A percentile compares a stretch with the other conserved stretches of the same genome.
These are phyloP conservation scores for Elaeis guineensis DNA, from an alignment of 176 grass and related monocot species.

Conservation along the genomic window DNA sequence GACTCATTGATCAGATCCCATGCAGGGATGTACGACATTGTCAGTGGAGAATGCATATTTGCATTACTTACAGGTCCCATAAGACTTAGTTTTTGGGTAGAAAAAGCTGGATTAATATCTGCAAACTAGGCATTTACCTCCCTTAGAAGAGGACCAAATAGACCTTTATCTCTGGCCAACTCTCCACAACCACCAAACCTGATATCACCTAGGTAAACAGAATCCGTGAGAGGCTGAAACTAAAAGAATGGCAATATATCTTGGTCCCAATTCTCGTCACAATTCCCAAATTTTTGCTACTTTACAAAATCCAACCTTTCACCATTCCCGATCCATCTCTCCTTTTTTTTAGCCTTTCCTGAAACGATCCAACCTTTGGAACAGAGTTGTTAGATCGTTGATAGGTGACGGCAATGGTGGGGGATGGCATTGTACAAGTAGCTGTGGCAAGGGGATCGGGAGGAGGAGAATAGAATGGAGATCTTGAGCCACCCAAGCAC, in stretches of 20 bases:
- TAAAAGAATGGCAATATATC: slow-evolving; percentile 39
- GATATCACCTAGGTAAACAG: not conserved
- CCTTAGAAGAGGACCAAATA: slow-evolving; percentile 1
- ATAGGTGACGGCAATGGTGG: too few species aligned
- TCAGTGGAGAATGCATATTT: not conserved
- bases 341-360: not conserved
- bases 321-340: not conserved
- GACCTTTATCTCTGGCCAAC: slow-evolving; percentile 1
- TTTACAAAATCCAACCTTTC: not conserved
- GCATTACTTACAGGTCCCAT: not conserved
- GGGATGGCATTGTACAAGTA: too few species aligned
- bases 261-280: not conserved
- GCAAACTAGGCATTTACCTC: not conserved
- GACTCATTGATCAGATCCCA: not conserved
- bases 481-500: too few species aligned
- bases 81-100: not conserved
- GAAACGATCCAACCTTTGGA: not conserved
- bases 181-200: too few species aligned
- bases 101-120: not conserved
- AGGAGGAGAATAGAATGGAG: too few species aligned
- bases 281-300: not conserved
- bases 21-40: not conserved
- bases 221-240: slow-evolving; percentile 9
- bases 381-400: not conserved
- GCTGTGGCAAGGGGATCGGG: too few species aligned